Percentiles rank a stretch among this genome's conserved stretches.
These are phyloP conservation scores for Centaurea solstitialis DNA, from an alignment of 129 eudicot species.

Conservation along the genomic window DNA sequence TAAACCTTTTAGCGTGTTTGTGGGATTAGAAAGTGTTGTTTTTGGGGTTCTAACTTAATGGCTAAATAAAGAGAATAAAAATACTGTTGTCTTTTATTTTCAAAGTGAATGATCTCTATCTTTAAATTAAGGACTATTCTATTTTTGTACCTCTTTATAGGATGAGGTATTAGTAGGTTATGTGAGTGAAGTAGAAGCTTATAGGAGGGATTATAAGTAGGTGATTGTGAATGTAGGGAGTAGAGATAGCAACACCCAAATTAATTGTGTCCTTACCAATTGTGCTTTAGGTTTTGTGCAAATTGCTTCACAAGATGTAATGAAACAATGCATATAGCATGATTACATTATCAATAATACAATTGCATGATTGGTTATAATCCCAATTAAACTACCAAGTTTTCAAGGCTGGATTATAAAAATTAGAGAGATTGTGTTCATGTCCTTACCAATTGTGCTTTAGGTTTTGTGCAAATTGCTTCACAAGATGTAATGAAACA, in stretches of 20 bases:
- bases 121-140: neutral
- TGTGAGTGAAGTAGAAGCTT: too few relatives aligned
- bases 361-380: neutral
- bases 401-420: too few relatives aligned
- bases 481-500: neutral
- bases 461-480: neutral
- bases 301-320: neutral
- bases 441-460: too few relatives aligned
- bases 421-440: neutral
- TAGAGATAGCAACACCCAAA: too few relatives aligned
- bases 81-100: neutral
- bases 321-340: neutral
- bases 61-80: too few relatives aligned
- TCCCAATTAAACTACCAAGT: neutral
- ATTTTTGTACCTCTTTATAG: too few relatives aligned
- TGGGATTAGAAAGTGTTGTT: neutral
- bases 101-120: neutral
- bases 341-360: too few relatives aligned
- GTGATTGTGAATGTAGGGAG: too few relatives aligned
- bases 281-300: neutral
- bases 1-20: neutral
- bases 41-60: neutral
- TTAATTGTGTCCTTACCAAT: too few relatives aligned
- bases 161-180: too few relatives aligned
- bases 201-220: too few relatives aligned